Conservation (phyloP, 2,329 filamentous ascomycete genomes). For the Fusarium coffeatum region DNA sequence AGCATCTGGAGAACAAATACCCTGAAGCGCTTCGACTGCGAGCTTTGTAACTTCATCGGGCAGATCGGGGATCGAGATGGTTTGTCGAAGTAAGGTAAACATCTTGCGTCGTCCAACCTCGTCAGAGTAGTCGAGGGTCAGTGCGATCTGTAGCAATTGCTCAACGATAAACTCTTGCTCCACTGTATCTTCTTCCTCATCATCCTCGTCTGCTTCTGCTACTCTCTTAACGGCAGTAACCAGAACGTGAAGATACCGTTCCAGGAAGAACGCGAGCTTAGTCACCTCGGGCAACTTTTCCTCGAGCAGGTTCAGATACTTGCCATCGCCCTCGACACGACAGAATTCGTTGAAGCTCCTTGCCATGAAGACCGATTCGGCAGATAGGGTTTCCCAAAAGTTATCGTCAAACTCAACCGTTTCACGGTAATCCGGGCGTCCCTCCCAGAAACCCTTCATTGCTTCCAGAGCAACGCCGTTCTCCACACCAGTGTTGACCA, state of each 20-base stretch:
- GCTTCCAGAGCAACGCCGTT: slow-evolving; percentile 92
- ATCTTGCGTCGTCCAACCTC: slow-evolving; percentile 96
- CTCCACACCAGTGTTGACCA: slow-evolving; percentile 89
- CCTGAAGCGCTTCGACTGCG: slow-evolving; percentile 81
- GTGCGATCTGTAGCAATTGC: slow-evolving; percentile 90
- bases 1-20: slow-evolving; percentile 80
- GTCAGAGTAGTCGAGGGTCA: slow-evolving; percentile 96
- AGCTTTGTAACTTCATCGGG: slow-evolving; percentile 95
- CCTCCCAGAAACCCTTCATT: slow-evolving; percentile 97
- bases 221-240: slow-evolving; percentile 71
- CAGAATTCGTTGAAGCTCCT: slow-evolving; percentile 97
- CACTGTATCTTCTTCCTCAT: slow-evolving; percentile 83
- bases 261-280: slow-evolving; percentile 86
- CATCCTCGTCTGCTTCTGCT: slow-evolving; percentile 62
- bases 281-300: slow-evolving; percentile 97
- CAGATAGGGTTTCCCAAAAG: slow-evolving; percentile 84
- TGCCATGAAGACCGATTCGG: slow-evolving; percentile 89
- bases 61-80: slow-evolving; percentile 84
- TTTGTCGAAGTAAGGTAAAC: slow-evolving; percentile 89
- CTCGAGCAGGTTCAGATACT: slow-evolving; percentile 80
- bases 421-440: slow-evolving; percentile 84
- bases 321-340: slow-evolving; percentile 76
- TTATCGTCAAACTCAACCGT: slow-evolving; percentile 76
- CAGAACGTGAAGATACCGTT: slow-evolving; percentile 79
- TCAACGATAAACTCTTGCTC: slow-evolving; percentile 97